Evolutionary conservation across 805 yeast genomes (phyloP).

Genomic region (Ascoidea asiatica): DNA sequence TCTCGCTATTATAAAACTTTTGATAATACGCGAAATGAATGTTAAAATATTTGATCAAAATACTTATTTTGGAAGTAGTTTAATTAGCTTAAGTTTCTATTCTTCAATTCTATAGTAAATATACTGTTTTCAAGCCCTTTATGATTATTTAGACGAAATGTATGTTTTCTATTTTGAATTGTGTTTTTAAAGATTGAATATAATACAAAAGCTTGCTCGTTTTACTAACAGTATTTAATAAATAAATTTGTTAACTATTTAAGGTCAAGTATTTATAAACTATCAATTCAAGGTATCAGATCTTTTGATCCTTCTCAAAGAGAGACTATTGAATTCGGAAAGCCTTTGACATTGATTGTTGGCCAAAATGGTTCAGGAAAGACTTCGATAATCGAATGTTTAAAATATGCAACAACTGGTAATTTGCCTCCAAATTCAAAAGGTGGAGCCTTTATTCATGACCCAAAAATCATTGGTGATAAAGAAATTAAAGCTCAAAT

Average conservation of each 20-base stretch:
- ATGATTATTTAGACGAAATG: no score
- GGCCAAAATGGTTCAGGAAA: constrained; percentile 97
- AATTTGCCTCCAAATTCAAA: constrained; percentile 90
- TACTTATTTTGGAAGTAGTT: no score
- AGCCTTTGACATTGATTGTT: constrained; percentile 84
- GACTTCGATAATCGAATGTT: constrained; percentile 89
- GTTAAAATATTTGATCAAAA: neutral
- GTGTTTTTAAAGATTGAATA: no score
- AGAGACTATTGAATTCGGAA: constrained; percentile 80
- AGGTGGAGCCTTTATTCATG: constrained; percentile 93
- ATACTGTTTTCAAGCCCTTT: no score
- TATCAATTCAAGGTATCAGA: constrained; percentile 76
- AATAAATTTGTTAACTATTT: no score
- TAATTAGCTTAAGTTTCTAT: no score
- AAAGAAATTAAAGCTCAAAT: constrained; percentile 80
- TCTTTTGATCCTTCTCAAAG: constrained; percentile 79
- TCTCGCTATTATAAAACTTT: neutral
- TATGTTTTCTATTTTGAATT: no score
- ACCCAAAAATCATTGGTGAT: constrained; percentile 70
- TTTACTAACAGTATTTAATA: no score
- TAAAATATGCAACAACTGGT: constrained; percentile 90
- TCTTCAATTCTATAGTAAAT: no score
- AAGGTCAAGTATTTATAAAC: no score
- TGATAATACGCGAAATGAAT: neutral
- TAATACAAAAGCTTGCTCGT: no score